A percentile compares a stretch with the other conserved stretches of the same genome.
These are phyloP conservation scores for Aureobasidium sp. DNA, from an alignment of 2,329 filamentous ascomycete genomes.

Conservation along the genomic window DNA sequence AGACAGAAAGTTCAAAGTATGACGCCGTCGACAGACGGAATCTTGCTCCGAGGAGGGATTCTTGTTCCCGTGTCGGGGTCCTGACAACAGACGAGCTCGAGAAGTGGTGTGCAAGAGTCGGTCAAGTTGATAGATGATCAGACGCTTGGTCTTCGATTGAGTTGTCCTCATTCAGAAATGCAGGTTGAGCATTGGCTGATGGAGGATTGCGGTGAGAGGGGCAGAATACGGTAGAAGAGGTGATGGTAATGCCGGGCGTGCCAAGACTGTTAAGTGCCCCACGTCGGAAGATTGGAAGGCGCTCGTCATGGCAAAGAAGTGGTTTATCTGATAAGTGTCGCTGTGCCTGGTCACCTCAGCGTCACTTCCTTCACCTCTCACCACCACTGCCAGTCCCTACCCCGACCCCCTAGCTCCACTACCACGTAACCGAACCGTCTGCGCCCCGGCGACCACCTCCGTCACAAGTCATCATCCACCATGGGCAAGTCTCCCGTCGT, in stretches of 20 bases:
- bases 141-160: background rate
- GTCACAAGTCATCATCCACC: constrained; percentile 14
- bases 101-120: background rate
- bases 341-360: background rate
- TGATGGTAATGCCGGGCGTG: background rate
- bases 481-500: constrained; percentile 50
- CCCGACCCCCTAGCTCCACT: background rate
- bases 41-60: background rate
- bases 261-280: constrained; percentile 4
- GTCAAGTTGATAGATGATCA: background rate
- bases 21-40: background rate
- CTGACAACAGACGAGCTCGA: background rate
- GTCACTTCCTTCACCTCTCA: background rate
- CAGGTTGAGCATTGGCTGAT: background rate
- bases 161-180: background rate
- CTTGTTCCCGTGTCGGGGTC: background rate
- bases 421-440: background rate
- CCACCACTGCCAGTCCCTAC: background rate
- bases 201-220: background rate
- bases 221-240: constrained; percentile 4
- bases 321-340: constrained; percentile 9
- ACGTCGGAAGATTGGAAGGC: background rate
- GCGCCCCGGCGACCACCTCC: background rate
- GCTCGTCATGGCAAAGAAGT: constrained; percentile 11
- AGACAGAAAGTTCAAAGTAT: background rate